Evolutionary conservation across 192 early-diverging fungal genomes (phyloP), one percentile per base, ranked within the genome.

Genomic region (Globomyces pollinis-pini): DNA sequence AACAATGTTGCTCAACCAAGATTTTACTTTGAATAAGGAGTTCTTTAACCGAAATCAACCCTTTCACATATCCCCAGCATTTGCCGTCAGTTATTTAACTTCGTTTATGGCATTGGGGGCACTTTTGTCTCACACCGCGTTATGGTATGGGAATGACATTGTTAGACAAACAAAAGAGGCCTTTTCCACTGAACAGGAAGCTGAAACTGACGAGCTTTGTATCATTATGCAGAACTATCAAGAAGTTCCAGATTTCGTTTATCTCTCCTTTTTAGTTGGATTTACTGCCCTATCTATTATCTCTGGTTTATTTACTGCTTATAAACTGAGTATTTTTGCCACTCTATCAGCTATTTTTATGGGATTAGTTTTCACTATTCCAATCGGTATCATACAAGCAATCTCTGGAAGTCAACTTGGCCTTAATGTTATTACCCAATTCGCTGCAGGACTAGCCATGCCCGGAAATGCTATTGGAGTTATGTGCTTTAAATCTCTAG

Each of bases 401-500:
- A 71, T 86, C 52, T 71, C 80, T 36, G 78, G 77, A 39, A 69
- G 76, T 50, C 66, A 71, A 49, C 67, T 75, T 26, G 68, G 69
- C 42, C 64, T 83, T 29, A 83, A 81, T 44, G 75, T 87, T 16
- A 61, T 84, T 23, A 62, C 81, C 11, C 77, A 87, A 69, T 64
- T 82, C 18, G 58, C 86, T 23, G 75, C 76, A 52, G 84, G 85
- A 65, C 71, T 68, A 35, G 70, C 81, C 30, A 59, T 73, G 42
- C 82, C 85, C 13, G 84, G 84, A 26, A 63, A 72, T 42, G 77
- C 79, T 9, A 72, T 83, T 26, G 73, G 70, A n/a, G 79, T 78
- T 56, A 80, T 88, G 77, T 75, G 74, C 20, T 88, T 87, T 77
- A 88, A 88, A 74, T 83, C 80, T 0, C 75, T 81, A 34, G 79